Conservation (phyloP, 1,284 basidiomycete species). For the Anthracocystis panici-leucophaei region DNA sequence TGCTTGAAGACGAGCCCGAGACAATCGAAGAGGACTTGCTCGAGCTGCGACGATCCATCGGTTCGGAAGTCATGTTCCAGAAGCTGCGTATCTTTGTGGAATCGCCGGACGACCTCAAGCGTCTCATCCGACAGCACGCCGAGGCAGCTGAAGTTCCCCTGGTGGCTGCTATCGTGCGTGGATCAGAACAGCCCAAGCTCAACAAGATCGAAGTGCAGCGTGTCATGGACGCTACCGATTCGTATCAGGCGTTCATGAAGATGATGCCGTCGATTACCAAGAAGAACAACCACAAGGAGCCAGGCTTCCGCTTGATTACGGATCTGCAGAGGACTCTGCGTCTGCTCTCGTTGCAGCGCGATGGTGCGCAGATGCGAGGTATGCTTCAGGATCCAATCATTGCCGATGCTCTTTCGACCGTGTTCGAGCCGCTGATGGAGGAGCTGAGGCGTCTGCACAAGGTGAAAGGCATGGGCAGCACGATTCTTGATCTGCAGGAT, state of each 20-base stretch:
- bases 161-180: constrained; percentile 66
- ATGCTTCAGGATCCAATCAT: constrained; percentile 62
- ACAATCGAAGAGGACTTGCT: constrained; percentile 61
- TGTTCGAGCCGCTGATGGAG: constrained; percentile 63
- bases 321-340: constrained; percentile 62
- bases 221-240: constrained; percentile 60
- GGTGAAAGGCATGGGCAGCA: constrained; percentile 52
- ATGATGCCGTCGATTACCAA: constrained; percentile 51
- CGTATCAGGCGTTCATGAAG: constrained; percentile 60
- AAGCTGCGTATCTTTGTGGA: constrained; percentile 65
- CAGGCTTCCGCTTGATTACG: constrained; percentile 58
- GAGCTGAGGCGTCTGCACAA: constrained; percentile 59
- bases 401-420: constrained; percentile 47
- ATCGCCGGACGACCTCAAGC: constrained; percentile 62
- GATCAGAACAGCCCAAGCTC: constrained; percentile 64
- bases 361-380: constrained; percentile 64
- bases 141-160: constrained; percentile 62
- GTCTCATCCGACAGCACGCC: constrained; percentile 64
- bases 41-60: constrained; percentile 54
- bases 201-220: constrained; percentile 63
- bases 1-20: constrained; percentile 63
- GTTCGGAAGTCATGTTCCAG: constrained; percentile 60
- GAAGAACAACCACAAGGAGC: constrained; percentile 59
- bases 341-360: constrained; percentile 61
- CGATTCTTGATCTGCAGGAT: constrained; percentile 45